Base-by-base conservation (phyloP, 495 filamentous ascomycete species). In the Penicilliopsis zonata region DNA sequence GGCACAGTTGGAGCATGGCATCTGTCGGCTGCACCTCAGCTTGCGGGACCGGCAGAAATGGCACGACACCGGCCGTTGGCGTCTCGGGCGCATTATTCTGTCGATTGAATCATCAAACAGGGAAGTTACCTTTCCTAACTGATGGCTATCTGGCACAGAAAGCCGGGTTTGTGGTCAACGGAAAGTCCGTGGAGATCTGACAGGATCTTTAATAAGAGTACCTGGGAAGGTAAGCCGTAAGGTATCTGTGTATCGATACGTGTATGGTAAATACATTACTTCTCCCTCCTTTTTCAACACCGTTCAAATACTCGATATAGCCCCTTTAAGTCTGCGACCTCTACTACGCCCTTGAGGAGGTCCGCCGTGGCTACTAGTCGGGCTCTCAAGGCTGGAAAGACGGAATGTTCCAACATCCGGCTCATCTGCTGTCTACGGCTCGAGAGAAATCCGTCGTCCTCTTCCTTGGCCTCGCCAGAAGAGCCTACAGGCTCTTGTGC, bases 241-340 rank as follows among this genome's bases (percentile, higher is more conserved):
- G 21, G n/a, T 23, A 6, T n/a, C 21, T 23, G 21, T 23, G 21
- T 6, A n/a, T 23, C 21, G 21, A 23, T 6, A 6, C 21, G 6
- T 23, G 6, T 23, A 23, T 23, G 21, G 21, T 6, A 6, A n/a
- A n/a, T 6, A 23, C n/a, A 6, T n/a, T 23, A 23, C 21, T 23
- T 23, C 21, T 23, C 21, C 6, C 21, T 6, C 10, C 21, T 23
- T 23, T 23, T 23, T 75, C 54, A 95, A 56, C 87, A 96, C 30
- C 92, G 69, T 59, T 99, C 92, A 64, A 99, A 99, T n/a, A 95
- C 87, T 25, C 83, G 65, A 55, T 99, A 99, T 31, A 99, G 51
- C 3, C 92, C 87, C 53, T 94, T 96, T 35, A 96, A 57, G 63
- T 94, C 82, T 0, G 92, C 92, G 16, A 94, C 76, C 59, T 99